Base-by-base conservation (phyloP, 129 eudicot species). In the Flaveria sonorensis region DNA sequence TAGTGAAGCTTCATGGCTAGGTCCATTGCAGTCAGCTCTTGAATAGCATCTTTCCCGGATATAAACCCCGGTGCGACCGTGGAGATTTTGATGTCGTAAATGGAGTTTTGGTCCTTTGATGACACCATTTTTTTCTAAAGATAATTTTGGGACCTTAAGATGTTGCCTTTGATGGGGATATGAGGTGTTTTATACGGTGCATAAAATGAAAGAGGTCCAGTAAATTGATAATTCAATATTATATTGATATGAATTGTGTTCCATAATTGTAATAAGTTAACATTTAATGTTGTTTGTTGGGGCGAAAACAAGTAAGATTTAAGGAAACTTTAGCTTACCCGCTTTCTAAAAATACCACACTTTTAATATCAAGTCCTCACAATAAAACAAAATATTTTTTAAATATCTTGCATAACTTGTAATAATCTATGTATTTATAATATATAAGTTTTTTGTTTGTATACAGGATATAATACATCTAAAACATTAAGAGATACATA, bases 1-100 rank as follows among this genome's bases (percentile, higher is more conserved):
- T 93, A 93, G 82, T 93, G 98, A 20, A 93, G 87, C 83, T 88
- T 93, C 97, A 90, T 87, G 84, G 97, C 92, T 76, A 90, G 81
- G 83, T 90, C 95, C 68, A 90, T 77, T 70, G 75, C 77, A 0
- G 40, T 86, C 43, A 96, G 97, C 85, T 88, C 95, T 28, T 83
- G 86, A 3, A 19, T 9, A 19, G 26, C 72, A 53, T 87, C 80
- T 12, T 81, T 62, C 5, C 88, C 85, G 0, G 95, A 85, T 12
- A 83, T 81, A 1, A 47, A 13, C 11, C 82, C 95, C 20, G 97
- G 88, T 15, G 88, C 89, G 45, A 90, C 91, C 0, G 91, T 88
- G 0, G 98, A 89, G 19, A 90, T 60, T 43, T 70, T 82, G 3
- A 65, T 50, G 74, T 74, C 80, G 87, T 86, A 81, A 48, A 92